Evolutionary conservation across 2,329 filamentous ascomycete species (phyloP).

Genomic region (Apiospora marii): DNA sequence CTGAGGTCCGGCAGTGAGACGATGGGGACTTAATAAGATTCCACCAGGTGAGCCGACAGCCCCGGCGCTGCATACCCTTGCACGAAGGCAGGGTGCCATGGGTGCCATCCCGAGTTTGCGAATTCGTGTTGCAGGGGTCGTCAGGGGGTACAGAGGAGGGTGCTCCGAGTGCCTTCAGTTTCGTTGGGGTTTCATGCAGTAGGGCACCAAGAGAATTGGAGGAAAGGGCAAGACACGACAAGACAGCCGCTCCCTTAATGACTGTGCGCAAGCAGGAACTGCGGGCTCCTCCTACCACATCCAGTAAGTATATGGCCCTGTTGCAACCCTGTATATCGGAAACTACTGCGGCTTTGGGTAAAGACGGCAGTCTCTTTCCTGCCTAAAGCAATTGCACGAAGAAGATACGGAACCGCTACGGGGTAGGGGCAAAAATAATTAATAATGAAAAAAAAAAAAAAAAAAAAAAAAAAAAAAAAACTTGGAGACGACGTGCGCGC

Average conservation of each 20-base stretch:
- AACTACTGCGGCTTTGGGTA: constrained; percentile 18
- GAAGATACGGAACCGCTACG: constrained; percentile 18
- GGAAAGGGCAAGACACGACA: constrained; percentile 6
- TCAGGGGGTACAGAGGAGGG: constrained; percentile 10
- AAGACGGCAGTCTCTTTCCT: neutral
- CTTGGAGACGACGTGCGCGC: constrained; percentile 11
- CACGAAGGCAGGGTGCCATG: constrained; percentile 14
- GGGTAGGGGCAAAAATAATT: neutral
- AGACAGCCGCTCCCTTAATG: neutral
- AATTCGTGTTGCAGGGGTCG: constrained; percentile 19
- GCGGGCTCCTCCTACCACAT: constrained; percentile 11
- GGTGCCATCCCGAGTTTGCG: constrained; percentile 22
- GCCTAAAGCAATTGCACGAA: constrained; percentile 5
- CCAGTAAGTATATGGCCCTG: neutral
- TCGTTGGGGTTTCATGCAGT: constrained; percentile 25
- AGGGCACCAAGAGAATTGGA: constrained; percentile 12
- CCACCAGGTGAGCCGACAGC: constrained; percentile 14
- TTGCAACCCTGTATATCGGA: neutral
- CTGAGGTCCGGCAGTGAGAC: constrained; percentile 24
- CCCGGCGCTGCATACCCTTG: constrained; percentile 23
- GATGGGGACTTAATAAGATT: constrained; percentile 23
- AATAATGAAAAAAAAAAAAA: neutral
- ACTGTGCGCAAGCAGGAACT: constrained; percentile 1
- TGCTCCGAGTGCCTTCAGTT: constrained; percentile 20
- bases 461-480: neutral